Conservation (phyloP, 305 asterid species). For the Fraxinus paxiana region DNA sequence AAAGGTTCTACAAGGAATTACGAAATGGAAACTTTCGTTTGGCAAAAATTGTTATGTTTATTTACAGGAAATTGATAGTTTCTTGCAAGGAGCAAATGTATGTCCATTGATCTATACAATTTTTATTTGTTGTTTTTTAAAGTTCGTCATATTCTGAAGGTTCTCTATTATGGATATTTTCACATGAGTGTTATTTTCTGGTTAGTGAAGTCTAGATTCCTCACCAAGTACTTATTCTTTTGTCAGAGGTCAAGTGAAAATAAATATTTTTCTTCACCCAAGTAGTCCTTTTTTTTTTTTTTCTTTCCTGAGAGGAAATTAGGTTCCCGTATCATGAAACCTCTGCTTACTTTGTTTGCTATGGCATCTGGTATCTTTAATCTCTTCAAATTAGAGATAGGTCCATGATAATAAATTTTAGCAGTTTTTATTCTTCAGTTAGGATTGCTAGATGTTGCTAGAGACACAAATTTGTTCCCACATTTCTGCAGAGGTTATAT, state of each 20-base stretch:
- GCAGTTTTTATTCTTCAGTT: neutral
- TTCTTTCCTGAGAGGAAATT: neutral
- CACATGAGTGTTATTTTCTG: neutral
- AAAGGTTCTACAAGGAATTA: slow-evolving; percentile 92
- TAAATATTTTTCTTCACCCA: neutral
- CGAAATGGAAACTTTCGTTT: slow-evolving; percentile 67
- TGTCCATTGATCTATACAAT: slow-evolving; percentile 21
- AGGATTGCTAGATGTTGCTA: neutral
- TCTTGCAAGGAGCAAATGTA: slow-evolving; percentile 97
- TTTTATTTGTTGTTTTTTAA: neutral
- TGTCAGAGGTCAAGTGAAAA: neutral
- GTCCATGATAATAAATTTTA: neutral
- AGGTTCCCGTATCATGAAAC: neutral
- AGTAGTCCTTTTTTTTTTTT: neutral
- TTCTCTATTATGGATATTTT: neutral
- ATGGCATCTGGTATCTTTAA: neutral
- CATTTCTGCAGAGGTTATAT: neutral
- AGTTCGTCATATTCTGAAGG: slow-evolving; percentile 10
- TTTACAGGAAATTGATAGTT: slow-evolving; percentile 72
- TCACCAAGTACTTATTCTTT: neutral
- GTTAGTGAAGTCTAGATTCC: neutral
- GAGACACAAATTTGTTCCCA: neutral
- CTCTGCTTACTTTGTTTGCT: neutral
- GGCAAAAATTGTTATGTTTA: slow-evolving; percentile 76
- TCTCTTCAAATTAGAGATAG: neutral